Base-by-base conservation (phyloP, 352 stramenopile genomes). In the Phytophthora sojae region DNA sequence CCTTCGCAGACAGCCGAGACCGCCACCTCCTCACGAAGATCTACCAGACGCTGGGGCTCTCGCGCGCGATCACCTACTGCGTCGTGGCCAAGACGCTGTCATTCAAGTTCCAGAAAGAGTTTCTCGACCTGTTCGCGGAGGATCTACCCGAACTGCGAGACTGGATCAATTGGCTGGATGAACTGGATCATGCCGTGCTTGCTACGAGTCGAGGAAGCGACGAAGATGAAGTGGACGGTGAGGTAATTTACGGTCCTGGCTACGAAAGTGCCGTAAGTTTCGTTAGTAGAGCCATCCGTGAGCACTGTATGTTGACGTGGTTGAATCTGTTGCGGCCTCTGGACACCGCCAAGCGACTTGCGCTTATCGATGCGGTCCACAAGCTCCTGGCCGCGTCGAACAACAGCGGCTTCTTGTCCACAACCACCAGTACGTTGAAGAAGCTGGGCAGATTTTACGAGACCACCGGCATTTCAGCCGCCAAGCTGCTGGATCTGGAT, bases 401-500 rank as follows among this genome's bases (percentile, higher is more conserved):
- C 17, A 63, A 61, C 25, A 56, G 30, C 6, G 15, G 37, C 39
- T 42, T 64, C 2, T 49, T 59, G 29, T 53, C 64, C 19, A 47
- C 57, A 9, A 58, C 77, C 11, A 69, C 66, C 3, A 57, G 64
- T 0, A 77, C 81, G 6, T 57, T 91, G 32, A 87, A 84, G 54
- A 84, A 89, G 17, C 76, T 92, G 14, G 80, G 69, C 19, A 70
- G 73, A 15, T 92, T 92, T 54, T 81, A 84, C 67, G 79, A 90
- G 50, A 84, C 83, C 26, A 84, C 85, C 0, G 70, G 60, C 0
- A 59, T 81, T 4, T 53, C 77, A 6, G 67, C 83, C 2, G 53
- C 51, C 14, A 84, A 72, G 30, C 66, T 87, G 6, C 60, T 92
- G 29, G 80, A 83, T 26, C 45, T 92, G 1, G 78, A 85, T 30